Evolutionary conservation across 352 stramenopile species (phyloP).

Genomic region (Phytophthora foliorum): DNA sequence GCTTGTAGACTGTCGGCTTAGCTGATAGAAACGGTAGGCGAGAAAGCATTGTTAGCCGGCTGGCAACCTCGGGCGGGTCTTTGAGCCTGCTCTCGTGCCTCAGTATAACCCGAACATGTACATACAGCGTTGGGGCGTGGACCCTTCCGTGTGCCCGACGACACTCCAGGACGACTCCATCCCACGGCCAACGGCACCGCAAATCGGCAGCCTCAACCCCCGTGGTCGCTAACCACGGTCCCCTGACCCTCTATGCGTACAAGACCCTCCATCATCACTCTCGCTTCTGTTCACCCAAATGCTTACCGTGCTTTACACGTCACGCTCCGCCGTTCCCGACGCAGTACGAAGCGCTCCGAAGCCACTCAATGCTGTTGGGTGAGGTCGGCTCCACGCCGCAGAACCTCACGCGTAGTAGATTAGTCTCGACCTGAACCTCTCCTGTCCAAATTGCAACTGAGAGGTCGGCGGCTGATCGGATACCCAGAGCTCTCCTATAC

Average conservation of each 20-base stretch:
- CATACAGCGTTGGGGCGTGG: background rate
- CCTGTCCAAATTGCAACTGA: background rate
- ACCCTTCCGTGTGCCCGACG: background rate
- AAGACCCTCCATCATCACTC: background rate
- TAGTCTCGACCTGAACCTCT: background rate
- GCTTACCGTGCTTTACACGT: background rate
- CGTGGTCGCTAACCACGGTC: conserved; percentile 5
- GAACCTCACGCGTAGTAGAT: background rate
- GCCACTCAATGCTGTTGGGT: background rate
- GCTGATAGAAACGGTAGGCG: background rate
- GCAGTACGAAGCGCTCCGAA: background rate
- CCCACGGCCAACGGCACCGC: conserved; percentile 2
- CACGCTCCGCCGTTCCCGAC: background rate
- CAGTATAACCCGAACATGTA: background rate
- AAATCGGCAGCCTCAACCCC: conserved; percentile 1
- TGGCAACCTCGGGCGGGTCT: conserved; percentile 7
- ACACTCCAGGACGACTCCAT: background rate
- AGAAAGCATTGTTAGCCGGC: conserved; percentile 1
- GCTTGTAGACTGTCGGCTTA: background rate
- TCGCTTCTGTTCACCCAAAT: background rate
- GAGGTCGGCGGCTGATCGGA: background rate
- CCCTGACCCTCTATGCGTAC: background rate
- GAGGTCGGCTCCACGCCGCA: background rate
- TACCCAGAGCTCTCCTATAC: background rate
- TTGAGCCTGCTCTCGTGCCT: background rate